A percentile compares a stretch with the other conserved stretches of the same genome.
Evolutionary conservation across 345 rosid species (phyloP).

Genomic region (Cardamine resedifolia): DNA sequence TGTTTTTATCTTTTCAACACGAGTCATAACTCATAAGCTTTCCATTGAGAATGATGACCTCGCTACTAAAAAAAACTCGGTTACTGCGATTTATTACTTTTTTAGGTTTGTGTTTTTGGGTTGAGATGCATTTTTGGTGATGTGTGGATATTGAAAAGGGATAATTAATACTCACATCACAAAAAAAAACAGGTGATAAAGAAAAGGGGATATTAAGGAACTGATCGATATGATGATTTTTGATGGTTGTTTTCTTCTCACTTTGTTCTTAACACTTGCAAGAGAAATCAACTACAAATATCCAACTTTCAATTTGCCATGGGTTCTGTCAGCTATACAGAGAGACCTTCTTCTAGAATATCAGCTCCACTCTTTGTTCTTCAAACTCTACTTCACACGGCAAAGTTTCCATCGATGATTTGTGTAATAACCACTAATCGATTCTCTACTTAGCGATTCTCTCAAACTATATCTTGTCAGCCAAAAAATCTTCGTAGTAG

Average conservation of each 20-base stretch:
- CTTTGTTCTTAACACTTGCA: neutral
- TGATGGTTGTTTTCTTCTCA: constrained; percentile 2
- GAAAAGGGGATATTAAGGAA: too few relatives aligned
- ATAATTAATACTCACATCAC: too few relatives aligned
- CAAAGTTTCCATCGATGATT: neutral
- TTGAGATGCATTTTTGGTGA: too few relatives aligned
- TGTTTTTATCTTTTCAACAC: neutral
- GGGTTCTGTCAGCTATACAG: neutral
- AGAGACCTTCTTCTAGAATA: neutral
- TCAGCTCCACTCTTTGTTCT: neutral
- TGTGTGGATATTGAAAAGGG: too few relatives aligned
- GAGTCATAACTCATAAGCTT: constrained; percentile 13
- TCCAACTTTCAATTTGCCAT: neutral
- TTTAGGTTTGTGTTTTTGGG: neutral
- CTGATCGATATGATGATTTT: neutral
- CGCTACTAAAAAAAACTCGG: neutral
- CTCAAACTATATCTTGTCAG: neutral
- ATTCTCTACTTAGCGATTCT: too few relatives aligned
- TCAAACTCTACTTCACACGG: neutral
- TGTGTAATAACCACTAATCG: neutral
- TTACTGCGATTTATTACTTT: neutral
- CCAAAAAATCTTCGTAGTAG: neutral
- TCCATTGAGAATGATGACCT: constrained; percentile 15
- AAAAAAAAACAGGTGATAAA: too few relatives aligned
- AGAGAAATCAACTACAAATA: neutral